phyloP scores from a whole-genome alignment of 2,329 filamentous ascomycete species.

The Stagonosporopsis chrysanthemi region DNA sequence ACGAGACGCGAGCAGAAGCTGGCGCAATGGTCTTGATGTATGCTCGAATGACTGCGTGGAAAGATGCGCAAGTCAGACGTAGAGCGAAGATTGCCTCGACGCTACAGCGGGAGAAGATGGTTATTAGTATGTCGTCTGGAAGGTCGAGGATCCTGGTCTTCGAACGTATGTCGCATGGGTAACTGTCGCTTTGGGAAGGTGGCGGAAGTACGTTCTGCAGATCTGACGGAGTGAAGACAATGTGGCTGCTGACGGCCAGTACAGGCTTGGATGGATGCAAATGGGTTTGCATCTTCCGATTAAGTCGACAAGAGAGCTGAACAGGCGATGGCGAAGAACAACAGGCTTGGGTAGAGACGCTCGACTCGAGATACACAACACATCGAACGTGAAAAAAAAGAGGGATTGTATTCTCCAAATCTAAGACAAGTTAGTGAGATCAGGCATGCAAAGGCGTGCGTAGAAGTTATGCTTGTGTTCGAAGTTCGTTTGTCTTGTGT shows the following conservation, averaged over 20 bases:
- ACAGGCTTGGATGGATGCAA: background rate
- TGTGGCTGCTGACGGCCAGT: background rate
- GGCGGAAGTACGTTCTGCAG: background rate
- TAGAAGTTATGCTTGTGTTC: background rate
- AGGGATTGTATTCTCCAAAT: conserved; percentile 2
- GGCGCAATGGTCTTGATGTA: conserved; percentile 29
- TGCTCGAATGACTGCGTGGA: conserved; percentile 15
- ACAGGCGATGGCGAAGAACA: background rate
- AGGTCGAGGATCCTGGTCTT: conserved; percentile 19
- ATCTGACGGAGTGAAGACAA: background rate
- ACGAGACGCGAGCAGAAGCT: conserved; percentile 20
- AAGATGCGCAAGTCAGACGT: conserved; percentile 17
- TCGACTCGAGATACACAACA: background rate
- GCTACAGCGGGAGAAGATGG: conserved; percentile 14
- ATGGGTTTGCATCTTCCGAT: conserved; percentile 1
- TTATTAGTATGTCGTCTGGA: conserved; percentile 29
- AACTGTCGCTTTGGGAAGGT: conserved; percentile 13
- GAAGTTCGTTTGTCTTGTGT: background rate
- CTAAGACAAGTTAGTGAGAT: background rate
- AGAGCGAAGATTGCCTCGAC: conserved; percentile 16
- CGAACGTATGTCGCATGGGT: conserved; percentile 5
- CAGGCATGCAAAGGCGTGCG: conserved; percentile 4
- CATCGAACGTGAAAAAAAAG: background rate
- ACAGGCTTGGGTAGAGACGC: background rate
- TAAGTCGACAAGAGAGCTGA: background rate